Conservation (phyloP, 345 rosid species). For the Conringia planisiliqua region DNA sequence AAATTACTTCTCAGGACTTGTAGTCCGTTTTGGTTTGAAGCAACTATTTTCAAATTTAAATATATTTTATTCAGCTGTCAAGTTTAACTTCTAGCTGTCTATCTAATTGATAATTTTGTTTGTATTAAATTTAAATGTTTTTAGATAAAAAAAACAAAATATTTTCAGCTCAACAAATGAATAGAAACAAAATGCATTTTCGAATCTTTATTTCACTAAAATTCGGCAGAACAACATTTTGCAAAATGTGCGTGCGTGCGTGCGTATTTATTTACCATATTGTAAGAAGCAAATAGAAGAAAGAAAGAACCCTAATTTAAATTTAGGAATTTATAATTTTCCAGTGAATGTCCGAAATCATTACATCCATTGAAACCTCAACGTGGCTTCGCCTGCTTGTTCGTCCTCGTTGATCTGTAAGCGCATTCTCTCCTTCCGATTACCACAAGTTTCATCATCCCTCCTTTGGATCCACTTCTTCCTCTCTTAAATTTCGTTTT, state of each 20-base stretch:
- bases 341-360: constrained; percentile 31
- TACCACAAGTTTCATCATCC: background rate
- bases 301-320: constrained; percentile 36
- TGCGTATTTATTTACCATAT: background rate
- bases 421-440: constrained; percentile 23
- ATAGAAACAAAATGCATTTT: background rate
- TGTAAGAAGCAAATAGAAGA: background rate
- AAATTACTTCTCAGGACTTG: background rate
- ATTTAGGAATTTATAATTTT: constrained; percentile 15
- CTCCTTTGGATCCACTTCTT: constrained; percentile 28
- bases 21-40: background rate
- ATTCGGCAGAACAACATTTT: background rate
- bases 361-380: constrained; percentile 33
- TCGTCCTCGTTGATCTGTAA: constrained; percentile 35
- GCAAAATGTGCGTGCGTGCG: background rate
- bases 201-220: background rate
- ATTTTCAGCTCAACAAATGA: background rate
- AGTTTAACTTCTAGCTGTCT: constrained; percentile 16
- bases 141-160: background rate
- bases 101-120: background rate
- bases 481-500: background rate
- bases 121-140: background rate
- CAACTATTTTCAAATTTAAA: background rate
- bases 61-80: background rate
- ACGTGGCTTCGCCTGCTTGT: constrained; percentile 23